Base-by-base conservation (phyloP, 2,329 filamentous ascomycete genomes). In the Venturia carpophila region DNA sequence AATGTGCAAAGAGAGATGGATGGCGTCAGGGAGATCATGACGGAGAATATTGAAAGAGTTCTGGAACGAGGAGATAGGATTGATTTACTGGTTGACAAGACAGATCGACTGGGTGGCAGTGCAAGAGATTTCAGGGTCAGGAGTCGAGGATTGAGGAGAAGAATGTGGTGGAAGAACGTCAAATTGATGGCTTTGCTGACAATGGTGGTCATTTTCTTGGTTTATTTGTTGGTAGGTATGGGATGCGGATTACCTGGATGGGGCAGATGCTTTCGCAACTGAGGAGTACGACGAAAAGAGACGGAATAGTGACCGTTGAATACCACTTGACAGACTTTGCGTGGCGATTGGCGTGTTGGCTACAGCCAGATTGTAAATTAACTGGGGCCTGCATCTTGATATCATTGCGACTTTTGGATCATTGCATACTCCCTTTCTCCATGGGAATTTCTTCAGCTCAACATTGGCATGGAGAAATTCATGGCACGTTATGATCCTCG, bases 151-250 rank as follows among this genome's bases (percentile, higher is more conserved):
- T 76, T 99, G 71, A 90, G 94, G 79, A 84, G 95, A 73, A 84
- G 88, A 77, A 97, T 99, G 94, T 99, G 94, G 94, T 97, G 93
- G 93, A 97, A 97, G 87, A 97, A 99, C 75, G 84, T 96, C 58
- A 95, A 95, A 80, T 78, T 99, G 70, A 96, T 97, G 92, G 87
- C 85, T 7, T 76, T 99, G 70, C 73, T 92, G 67, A 81, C 77
- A 4, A 73, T 97, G 56, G 91, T 92, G 1, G 77, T 94, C 34
- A 75, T 90, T 10, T 90, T 90, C 71, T 77, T 90, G 75, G 71
- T 90, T 4, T 91, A 90, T 73, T 72, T 91, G 15, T 85, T 90
- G 69, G 82, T 90, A 27, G 88, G 88, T 0, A 87, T 90, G 75
- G 87, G 86, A 5, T 91, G 88, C 73, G 88, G 88, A 7, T 72